Percentiles rank a stretch among this genome's conserved stretches.
Conservation (phyloP, 345 rosid genomes). For the Trapa incisa region DNA sequence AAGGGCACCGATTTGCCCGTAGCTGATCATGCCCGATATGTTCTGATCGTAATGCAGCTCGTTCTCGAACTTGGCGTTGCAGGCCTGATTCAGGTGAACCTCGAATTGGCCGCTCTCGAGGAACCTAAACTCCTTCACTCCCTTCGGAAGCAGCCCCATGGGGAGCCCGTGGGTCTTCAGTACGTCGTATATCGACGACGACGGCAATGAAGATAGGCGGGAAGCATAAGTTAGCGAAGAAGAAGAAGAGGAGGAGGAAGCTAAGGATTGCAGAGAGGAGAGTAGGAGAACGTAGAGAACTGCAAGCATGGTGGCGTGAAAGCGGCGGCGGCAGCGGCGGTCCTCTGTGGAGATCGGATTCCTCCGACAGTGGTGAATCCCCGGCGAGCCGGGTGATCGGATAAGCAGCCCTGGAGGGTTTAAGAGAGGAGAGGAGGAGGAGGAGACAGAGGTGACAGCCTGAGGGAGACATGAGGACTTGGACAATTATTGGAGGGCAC, state of each 20-base stretch:
- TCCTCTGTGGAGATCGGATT: background rate
- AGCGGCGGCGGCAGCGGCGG: too few relatives aligned
- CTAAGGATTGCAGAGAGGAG: conserved; percentile 14
- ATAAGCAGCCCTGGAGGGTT: conserved; percentile 23
- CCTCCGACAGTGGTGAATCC: background rate
- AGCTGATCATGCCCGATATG: conserved; percentile 51
- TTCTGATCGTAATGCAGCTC: conserved; percentile 69
- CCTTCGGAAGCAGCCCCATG: conserved; percentile 72
- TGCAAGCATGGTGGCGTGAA: conserved; percentile 10
- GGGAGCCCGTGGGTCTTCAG: conserved; percentile 56
- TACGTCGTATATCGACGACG: conserved; percentile 43
- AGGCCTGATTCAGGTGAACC: conserved; percentile 58
- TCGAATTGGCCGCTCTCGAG: conserved; percentile 53
- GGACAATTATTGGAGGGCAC: conserved; percentile 41
- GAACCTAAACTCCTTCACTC: conserved; percentile 37
- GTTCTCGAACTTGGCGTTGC: conserved; percentile 80
- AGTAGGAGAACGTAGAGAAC: conserved; percentile 19
- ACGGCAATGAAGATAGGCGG: background rate
- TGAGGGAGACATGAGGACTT: conserved; percentile 27
- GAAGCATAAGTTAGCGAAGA: too few relatives aligned
- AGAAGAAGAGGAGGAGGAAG: background rate
- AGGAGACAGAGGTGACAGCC: conserved; percentile 48
- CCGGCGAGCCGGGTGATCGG: background rate
- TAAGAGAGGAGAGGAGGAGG: conserved; percentile 14
- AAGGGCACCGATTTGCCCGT: conserved; percentile 44